phyloP scores from a whole-genome alignment of 352 stramenopile species.

The Phytophthora idaei region DNA sequence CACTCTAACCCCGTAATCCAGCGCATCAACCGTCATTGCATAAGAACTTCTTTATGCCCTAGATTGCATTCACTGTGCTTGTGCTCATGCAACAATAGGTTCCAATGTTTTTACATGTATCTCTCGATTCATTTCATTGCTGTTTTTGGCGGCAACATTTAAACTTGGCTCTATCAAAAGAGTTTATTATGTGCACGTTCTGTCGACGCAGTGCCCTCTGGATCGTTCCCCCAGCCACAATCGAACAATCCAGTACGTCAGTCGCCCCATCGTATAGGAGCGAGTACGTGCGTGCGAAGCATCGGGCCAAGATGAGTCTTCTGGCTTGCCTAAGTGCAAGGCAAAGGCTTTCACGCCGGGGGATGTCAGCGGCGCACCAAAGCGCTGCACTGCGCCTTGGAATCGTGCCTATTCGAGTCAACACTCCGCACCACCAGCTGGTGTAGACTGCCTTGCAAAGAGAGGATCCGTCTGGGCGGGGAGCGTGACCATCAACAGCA shows the following conservation, averaged over 20 bases:
- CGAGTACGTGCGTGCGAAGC: constrained; percentile 32
- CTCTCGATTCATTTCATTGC: background rate
- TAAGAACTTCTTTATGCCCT: too few species aligned
- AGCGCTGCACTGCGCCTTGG: constrained; percentile 1
- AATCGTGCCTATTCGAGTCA: constrained; percentile 30
- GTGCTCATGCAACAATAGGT: too few species aligned
- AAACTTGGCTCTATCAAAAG: constrained; percentile 5
- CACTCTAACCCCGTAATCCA: too few species aligned
- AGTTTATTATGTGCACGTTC: constrained; percentile 13
- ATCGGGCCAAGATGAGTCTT: constrained; percentile 24
- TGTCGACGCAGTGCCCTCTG: constrained; percentile 7
- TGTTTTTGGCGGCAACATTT: constrained; percentile 12
- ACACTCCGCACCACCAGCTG: constrained; percentile 27
- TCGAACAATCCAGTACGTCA: constrained; percentile 46
- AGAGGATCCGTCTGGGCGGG: constrained; percentile 5
- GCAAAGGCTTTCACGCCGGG: background rate
- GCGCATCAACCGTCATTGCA: too few species aligned
- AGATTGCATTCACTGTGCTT: too few species aligned
- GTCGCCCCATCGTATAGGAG: constrained; percentile 45
- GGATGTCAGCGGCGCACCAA: too few species aligned
- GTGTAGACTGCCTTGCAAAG: constrained; percentile 11
- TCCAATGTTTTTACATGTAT: too few species aligned
- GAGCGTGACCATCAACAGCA: constrained; percentile 9
- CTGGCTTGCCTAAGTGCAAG: background rate
- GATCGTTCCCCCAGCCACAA: constrained; percentile 36